phyloP scores from a whole-genome alignment of 2,329 filamentous ascomycete genomes.

The Capronia coronata region DNA sequence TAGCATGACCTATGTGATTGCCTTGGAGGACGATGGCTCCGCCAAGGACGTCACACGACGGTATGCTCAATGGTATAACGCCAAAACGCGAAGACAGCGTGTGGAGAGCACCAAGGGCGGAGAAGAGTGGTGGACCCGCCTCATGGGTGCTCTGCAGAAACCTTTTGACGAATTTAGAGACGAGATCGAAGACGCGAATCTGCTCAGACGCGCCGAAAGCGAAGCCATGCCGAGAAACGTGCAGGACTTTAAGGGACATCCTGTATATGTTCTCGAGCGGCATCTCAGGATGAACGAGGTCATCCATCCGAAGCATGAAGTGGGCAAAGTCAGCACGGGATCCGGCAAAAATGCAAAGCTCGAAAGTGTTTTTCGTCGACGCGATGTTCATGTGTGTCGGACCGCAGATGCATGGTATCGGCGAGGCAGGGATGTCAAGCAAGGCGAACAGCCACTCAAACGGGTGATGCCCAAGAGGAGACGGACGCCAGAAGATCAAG shows the following conservation, averaged over 20 bases:
- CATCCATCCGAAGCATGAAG: conserved; percentile 62
- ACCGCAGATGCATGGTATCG: conserved; percentile 89
- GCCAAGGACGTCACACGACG: conserved; percentile 80
- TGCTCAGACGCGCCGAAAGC: conserved; percentile 61
- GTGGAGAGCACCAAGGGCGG: conserved; percentile 61
- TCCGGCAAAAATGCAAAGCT: conserved; percentile 47
- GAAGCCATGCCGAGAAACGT: conserved; percentile 85
- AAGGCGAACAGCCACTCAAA: conserved; percentile 75
- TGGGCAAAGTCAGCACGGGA: conserved; percentile 71
- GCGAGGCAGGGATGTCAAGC: conserved; percentile 69
- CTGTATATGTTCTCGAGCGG: conserved; percentile 73
- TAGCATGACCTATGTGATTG: conserved; percentile 72
- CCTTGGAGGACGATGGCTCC: conserved; percentile 71
- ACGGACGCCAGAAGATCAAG: conserved; percentile 35
- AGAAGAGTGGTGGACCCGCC: conserved; percentile 50
- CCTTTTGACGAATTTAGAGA: conserved; percentile 59
- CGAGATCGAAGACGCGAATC: conserved; percentile 73
- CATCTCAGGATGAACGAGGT: conserved; percentile 81
- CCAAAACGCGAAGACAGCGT: conserved; percentile 77
- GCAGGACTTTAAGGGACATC: conserved; percentile 80
- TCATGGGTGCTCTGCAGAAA: conserved; percentile 38
- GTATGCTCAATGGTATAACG: conserved; percentile 81
- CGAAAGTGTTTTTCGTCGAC: conserved; percentile 74
- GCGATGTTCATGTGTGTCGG: conserved; percentile 69
- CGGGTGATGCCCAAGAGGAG: conserved; percentile 51